phyloP scores from a whole-genome alignment of 345 rosid species.

The Camelina hispida region DNA sequence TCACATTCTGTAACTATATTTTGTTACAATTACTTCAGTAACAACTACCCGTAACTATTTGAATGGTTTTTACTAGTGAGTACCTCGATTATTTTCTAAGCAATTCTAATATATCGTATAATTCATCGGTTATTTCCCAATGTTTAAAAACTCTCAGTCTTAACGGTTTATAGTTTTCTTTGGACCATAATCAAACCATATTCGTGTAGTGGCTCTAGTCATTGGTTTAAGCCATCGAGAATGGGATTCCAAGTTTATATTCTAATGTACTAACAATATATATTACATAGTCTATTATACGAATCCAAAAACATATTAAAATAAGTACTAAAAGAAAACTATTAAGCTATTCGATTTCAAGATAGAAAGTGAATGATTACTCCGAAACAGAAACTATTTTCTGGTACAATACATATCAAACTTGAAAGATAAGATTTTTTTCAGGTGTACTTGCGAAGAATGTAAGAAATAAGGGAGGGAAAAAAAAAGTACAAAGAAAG shows the following conservation, averaged over 20 bases:
- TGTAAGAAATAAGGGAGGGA: conserved; percentile 17
- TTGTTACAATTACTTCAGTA: no score
- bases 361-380: neutral
- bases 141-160: neutral
- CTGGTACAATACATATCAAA: conserved; percentile 16
- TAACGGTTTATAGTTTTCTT: neutral
- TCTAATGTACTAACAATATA: neutral
- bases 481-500: conserved; percentile 26
- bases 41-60: no score
- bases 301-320: neutral
- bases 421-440: conserved; percentile 1
- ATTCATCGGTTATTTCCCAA: neutral
- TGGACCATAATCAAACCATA: neutral
- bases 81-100: neutral
- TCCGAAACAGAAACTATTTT: conserved; percentile 3
- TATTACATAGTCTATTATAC: neutral
- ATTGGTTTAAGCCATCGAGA: neutral
- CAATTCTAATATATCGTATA: neutral
- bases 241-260: conserved; percentile 4
- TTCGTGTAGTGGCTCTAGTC: no score
- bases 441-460: conserved; percentile 37
- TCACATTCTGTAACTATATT: no score
- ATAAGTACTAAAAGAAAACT: neutral
- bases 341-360: neutral
- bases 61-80: no score